These are phyloP conservation scores for Chamaecrista fasciculata DNA, from an alignment of 306 rosid species.

Conservation along the genomic window DNA sequence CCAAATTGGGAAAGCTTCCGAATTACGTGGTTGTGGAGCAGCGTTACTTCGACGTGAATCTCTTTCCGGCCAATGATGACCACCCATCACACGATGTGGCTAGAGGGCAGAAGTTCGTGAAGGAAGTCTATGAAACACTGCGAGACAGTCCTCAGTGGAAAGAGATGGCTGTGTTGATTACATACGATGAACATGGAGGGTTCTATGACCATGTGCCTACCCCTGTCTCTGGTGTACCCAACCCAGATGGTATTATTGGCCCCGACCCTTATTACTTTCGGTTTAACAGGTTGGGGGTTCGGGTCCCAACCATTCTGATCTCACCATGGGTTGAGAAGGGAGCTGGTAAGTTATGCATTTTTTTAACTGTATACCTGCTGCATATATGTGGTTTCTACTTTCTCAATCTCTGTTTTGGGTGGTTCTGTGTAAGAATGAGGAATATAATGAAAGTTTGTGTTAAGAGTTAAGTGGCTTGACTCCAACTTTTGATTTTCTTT, in stretches of 20 bases:
- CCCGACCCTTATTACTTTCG: conserved; percentile 74
- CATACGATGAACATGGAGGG: conserved; percentile 96
- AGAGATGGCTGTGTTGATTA: conserved; percentile 79
- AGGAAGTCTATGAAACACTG: conserved; percentile 83
- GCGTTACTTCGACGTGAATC: conserved; percentile 67
- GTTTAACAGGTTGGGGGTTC: conserved; percentile 82
- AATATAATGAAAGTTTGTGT: background rate
- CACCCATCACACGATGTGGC: conserved; percentile 97
- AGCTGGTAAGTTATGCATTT: conserved; percentile 51
- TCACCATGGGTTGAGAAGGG: conserved; percentile 95
- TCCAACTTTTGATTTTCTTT: conserved; percentile 3
- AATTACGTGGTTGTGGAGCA: conserved; percentile 81
- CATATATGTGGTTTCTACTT: background rate
- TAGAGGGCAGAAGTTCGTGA: conserved; percentile 80
- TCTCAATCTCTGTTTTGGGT: conserved; percentile 8
- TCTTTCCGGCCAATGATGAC: conserved; percentile 83
- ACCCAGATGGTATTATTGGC: conserved; percentile 85
- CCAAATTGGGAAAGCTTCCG: conserved; percentile 71
- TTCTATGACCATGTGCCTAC: conserved; percentile 93
- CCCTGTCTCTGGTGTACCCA: conserved; percentile 78
- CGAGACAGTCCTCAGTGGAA: conserved; percentile 96
- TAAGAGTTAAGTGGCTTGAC: background rate
- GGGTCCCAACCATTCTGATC: conserved; percentile 80
- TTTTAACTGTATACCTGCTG: background rate
- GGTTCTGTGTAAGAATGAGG: background rate